Conservation (phyloP, 2,329 filamentous ascomycete species). For the Epichloe scottii region DNA sequence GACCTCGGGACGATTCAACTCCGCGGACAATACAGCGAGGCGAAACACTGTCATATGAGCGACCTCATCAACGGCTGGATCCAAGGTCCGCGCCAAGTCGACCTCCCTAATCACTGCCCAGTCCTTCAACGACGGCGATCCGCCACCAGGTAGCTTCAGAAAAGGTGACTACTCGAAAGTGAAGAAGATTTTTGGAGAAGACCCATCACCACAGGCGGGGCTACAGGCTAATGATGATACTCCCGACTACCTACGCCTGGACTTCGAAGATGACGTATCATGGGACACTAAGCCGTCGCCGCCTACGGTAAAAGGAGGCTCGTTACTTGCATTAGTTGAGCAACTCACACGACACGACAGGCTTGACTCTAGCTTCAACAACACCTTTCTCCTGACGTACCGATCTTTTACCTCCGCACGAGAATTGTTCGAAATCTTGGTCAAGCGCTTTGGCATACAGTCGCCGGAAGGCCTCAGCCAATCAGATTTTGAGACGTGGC, state of each 20-base stretch:
- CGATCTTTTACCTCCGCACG: slow-evolving; percentile 83
- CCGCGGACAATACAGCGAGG: slow-evolving; percentile 42
- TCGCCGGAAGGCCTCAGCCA: slow-evolving; percentile 70
- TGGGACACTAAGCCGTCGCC: slow-evolving; percentile 75
- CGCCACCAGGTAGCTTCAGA: slow-evolving; percentile 36
- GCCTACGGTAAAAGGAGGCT: slow-evolving; percentile 75
- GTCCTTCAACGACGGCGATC: slow-evolving; percentile 53
- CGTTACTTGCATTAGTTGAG: slow-evolving; percentile 78
- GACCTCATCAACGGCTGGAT: slow-evolving; percentile 42
- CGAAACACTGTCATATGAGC: slow-evolving; percentile 44
- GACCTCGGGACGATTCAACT: slow-evolving; percentile 31
- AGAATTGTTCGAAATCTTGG: slow-evolving; percentile 85
- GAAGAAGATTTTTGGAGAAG: slow-evolving; percentile 54
- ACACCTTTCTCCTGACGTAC: slow-evolving; percentile 94
- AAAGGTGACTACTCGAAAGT: slow-evolving; percentile 53
- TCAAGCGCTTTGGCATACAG: slow-evolving; percentile 84
- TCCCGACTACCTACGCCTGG: slow-evolving; percentile 73
- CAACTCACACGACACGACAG: slow-evolving; percentile 94
- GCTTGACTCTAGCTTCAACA: slow-evolving; percentile 89
- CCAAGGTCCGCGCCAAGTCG: slow-evolving; percentile 34
- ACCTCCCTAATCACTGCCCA: slow-evolving; percentile 41
- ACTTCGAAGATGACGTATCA: slow-evolving; percentile 78
- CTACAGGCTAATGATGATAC: slow-evolving; percentile 55
- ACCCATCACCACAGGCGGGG: slow-evolving; percentile 37
- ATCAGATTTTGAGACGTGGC: slow-evolving; percentile 74